Evolutionary conservation across 805 yeast species (phyloP), one percentile per base, ranked within the genome.

Genomic region (Candida namnaoensis): DNA sequence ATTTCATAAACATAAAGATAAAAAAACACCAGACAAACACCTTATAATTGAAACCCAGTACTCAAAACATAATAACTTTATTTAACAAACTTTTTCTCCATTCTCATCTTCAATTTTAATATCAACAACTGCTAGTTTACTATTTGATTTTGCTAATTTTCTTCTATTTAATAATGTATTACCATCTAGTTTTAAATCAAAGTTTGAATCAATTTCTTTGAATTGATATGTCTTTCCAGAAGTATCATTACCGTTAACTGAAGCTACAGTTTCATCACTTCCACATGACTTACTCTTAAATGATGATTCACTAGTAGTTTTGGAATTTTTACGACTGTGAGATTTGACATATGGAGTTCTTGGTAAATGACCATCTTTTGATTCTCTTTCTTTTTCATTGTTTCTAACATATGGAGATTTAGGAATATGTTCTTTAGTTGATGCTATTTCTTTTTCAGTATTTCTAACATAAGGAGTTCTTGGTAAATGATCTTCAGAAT

Each of bases 101-200:
- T 27, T 11, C 2, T 27, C 11, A 27, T 11, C 30, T 27, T 27
- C 30, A 27, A 30, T 30, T 3, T 8, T 30, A 11, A 30, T 12
- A 30, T 30, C 33, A 30, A 30, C 33, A 30, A 30, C 12, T 12
- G 33, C n/a, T 13, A 30, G n/a, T 30, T 30, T 30, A 30, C 33
- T 30, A 30, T 30, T 13, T 12, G 33, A 30, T 13, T 30, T 30
- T 7, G 33, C 33, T 13, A 45, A 46, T 35, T 48, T 56, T 15
- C 60, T 47, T 49, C 60, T 56, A 37, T 47, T 56, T 32, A 56
- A 41, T 37, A 56, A 36, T 1, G 60, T 56, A 35, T 54, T 54
- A 5, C 49, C 50, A 27, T 54, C 59, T 38, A 56, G 42, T n/a
- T 44, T 52, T 44, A 56, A 35, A 28, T 52, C 45, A 46, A 56